A percentile compares a stretch with the other conserved stretches of the same genome.
Evolutionary conservation across 2,329 filamentous ascomycete genomes (phyloP).

Genomic region (Ceratocystiopsis sp.): DNA sequence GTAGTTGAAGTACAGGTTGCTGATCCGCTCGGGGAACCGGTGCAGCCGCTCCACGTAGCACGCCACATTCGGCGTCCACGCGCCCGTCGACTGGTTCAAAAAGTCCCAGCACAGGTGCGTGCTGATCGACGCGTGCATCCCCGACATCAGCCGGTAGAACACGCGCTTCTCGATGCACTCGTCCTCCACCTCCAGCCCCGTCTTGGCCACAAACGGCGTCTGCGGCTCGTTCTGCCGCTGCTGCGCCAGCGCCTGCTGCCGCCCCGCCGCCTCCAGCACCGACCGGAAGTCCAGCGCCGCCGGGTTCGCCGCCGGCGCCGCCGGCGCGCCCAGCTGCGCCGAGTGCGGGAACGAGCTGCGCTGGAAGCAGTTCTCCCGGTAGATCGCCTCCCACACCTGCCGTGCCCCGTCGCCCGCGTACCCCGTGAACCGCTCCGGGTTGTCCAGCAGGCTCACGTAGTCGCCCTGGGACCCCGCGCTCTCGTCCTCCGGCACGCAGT

Average conservation of each 20-base stretch:
- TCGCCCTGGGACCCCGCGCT: conserved; percentile 74
- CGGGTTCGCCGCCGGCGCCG: conserved; percentile 25
- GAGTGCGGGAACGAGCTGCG: conserved; percentile 45
- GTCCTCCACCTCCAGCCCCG: conserved; percentile 62
- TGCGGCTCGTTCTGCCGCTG: conserved; percentile 37
- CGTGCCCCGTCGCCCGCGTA: conserved; percentile 71
- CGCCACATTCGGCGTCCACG: conserved; percentile 78
- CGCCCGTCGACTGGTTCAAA: conserved; percentile 81
- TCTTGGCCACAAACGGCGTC: conserved; percentile 42
- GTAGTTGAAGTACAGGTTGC: conserved; percentile 98
- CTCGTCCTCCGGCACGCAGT: conserved; percentile 92
- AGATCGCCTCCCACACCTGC: conserved; percentile 93
- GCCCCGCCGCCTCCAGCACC: conserved; percentile 40
- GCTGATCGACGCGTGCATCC: conserved; percentile 96
- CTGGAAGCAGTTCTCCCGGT: conserved; percentile 91
- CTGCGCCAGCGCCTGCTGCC: conserved; percentile 44
- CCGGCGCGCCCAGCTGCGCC: conserved; percentile 29
- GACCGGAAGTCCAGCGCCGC: conserved; percentile 45
- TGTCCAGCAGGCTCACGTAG: conserved; percentile 86
- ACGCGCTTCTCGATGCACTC: conserved; percentile 98
- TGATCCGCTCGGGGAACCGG: conserved; percentile 72
- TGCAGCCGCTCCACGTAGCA: conserved; percentile 86
- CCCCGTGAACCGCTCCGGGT: conserved; percentile 90
- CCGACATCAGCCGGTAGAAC: conserved; percentile 86
- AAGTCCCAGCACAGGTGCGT: conserved; percentile 94